Conservation (phyloP, 2,329 filamentous ascomycete genomes). For the Fusarium verticillioides region DNA sequence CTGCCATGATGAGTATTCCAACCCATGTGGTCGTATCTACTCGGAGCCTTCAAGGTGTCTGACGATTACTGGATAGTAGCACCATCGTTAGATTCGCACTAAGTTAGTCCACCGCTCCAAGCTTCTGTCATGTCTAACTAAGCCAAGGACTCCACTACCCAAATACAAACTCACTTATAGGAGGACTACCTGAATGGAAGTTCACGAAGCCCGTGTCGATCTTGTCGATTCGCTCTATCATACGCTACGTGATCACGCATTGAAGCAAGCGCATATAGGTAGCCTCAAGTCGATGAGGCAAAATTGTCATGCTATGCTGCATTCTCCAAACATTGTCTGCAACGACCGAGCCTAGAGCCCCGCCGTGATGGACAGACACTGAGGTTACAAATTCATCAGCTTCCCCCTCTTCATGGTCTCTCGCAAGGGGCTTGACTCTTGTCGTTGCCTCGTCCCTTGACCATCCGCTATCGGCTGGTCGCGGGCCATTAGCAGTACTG, state of each 20-base stretch:
- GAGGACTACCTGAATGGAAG: neutral
- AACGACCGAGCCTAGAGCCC: constrained; percentile 21
- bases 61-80: neutral
- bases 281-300: constrained; percentile 1
- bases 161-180: neutral
- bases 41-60: constrained; percentile 2
- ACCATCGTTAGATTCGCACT: neutral
- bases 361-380: neutral
- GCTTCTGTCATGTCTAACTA: neutral
- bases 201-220: constrained; percentile 11
- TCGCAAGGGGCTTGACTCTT: constrained; percentile 14
- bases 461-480: constrained; percentile 15
- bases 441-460: neutral
- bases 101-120: constrained; percentile 1
- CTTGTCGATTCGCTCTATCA: constrained; percentile 19
- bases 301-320: constrained; percentile 9
- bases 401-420: constrained; percentile 11
- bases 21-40: constrained; percentile 10
- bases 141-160: neutral
- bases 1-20: constrained; percentile 1
- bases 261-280: constrained; percentile 1
- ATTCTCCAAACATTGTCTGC: constrained; percentile 8
- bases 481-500: neutral
- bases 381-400: constrained; percentile 1
- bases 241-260: constrained; percentile 27